Conservation (phyloP, 495 filamentous ascomycete genomes). For the Penicillium desertorum region DNA sequence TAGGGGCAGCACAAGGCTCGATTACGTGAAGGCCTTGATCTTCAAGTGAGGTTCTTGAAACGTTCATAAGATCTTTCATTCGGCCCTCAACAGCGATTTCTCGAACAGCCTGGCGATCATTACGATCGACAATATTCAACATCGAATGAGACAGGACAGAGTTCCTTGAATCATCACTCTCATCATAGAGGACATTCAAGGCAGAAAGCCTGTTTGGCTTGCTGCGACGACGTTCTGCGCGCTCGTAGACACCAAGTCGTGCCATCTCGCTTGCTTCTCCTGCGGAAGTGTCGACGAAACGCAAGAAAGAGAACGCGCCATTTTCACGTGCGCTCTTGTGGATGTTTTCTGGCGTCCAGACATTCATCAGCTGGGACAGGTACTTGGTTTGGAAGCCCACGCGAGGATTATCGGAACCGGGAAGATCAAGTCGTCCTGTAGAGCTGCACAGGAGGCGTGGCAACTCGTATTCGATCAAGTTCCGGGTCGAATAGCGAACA, state of each 20-base stretch:
- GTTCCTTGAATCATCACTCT: constrained; percentile 40
- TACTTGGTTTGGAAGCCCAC: constrained; percentile 78
- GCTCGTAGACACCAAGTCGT: constrained; percentile 60
- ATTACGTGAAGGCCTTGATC: constrained; percentile 69
- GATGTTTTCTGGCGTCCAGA: constrained; percentile 83
- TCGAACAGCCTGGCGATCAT: constrained; percentile 63
- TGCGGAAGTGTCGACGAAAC: constrained; percentile 76
- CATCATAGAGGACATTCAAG: constrained; percentile 58
- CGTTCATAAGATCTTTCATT: constrained; percentile 72
- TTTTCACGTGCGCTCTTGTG: constrained; percentile 53
- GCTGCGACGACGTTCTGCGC: constrained; percentile 57
- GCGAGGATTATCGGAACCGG: constrained; percentile 68
- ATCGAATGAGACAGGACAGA: constrained; percentile 71
- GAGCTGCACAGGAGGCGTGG: constrained; percentile 77
- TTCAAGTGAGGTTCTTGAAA: constrained; percentile 66
- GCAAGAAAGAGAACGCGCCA: constrained; percentile 83
- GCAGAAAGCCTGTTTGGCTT: constrained; percentile 50
- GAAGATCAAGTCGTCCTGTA: constrained; percentile 70
- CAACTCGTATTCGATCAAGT: constrained; percentile 76
- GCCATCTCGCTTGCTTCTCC: constrained; percentile 67
- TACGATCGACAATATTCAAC: constrained; percentile 73
- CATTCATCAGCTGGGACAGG: constrained; percentile 76
- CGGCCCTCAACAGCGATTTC: constrained; percentile 71
- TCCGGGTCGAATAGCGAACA: constrained; percentile 84
- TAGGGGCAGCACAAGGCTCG: constrained; percentile 74